Evolutionary conservation across 345 rosid species (phyloP).

Genomic region (Erucastrum elatum): DNA sequence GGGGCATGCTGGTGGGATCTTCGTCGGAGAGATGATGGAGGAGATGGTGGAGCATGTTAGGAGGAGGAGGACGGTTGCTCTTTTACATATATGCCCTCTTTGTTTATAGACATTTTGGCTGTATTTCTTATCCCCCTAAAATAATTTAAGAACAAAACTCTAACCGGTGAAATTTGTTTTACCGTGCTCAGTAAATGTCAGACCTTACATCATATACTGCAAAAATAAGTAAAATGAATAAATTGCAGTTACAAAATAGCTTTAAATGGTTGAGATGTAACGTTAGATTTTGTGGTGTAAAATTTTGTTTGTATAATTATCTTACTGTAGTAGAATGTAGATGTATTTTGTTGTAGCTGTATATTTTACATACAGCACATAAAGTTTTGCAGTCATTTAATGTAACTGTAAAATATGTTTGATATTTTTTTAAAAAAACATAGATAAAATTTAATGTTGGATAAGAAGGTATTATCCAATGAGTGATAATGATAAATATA

Average conservation of each 20-base stretch:
- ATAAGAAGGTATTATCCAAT: not conserved
- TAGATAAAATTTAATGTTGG: not conserved
- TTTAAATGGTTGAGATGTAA: too few species aligned
- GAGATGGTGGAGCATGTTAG: slow-evolving; percentile 49
- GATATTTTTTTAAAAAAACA: too few species aligned
- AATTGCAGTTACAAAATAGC: too few species aligned
- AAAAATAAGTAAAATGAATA: too few species aligned
- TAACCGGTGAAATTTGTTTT: not conserved
- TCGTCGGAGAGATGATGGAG: slow-evolving; percentile 37
- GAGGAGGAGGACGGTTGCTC: slow-evolving; percentile 22
- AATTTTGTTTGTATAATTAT: too few species aligned
- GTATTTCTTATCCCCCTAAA: not conserved
- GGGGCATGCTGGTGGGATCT: slow-evolving; percentile 40
- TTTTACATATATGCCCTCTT: slow-evolving; percentile 1
- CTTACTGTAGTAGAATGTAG: too few species aligned
- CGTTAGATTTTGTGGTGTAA: too few species aligned
- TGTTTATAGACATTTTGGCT: slow-evolving; percentile 8
- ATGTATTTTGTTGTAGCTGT: too few species aligned
- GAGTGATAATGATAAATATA: not conserved
- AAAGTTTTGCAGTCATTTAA: too few species aligned
- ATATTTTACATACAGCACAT: too few species aligned
- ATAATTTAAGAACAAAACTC: not conserved
- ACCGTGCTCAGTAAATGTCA: not conserved
- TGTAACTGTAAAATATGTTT: too few species aligned
- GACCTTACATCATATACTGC: not conserved